Conservation (phyloP, 164 flowering plant genomes). For the Nelumbo lutea region DNA sequence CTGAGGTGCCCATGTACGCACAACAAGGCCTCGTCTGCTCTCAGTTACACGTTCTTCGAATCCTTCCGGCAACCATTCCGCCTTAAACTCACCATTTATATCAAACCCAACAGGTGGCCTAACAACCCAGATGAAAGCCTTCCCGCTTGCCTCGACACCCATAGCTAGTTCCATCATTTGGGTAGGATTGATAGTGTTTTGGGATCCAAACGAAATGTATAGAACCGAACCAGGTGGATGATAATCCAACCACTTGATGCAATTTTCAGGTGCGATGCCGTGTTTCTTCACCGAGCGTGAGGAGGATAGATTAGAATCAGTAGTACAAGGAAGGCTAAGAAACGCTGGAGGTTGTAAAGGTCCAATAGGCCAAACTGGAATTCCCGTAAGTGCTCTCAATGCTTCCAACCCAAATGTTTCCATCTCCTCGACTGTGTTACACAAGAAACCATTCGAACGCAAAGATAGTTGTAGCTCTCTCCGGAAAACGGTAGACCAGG, state of each 20-base stretch:
- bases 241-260: constrained; percentile 10
- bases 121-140: constrained; percentile 12
- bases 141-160: constrained; percentile 11
- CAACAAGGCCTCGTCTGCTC: too few relatives aligned
- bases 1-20: too few relatives aligned
- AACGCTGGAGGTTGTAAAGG: constrained; percentile 7
- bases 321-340: background rate
- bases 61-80: too few relatives aligned
- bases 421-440: background rate
- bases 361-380: constrained; percentile 16
- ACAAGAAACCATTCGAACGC: background rate
- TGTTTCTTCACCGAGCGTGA: background rate
- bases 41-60: background rate
- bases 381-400: background rate
- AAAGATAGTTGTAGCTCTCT: background rate
- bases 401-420: background rate
- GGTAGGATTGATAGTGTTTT: background rate
- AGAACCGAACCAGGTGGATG: constrained; percentile 5
- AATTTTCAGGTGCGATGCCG: constrained; percentile 3
- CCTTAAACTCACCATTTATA: too few relatives aligned
- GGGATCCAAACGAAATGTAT: constrained; percentile 14
- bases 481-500: too few relatives aligned
- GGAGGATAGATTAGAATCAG: background rate
- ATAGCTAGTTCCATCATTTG: background rate
- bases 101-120: too few relatives aligned